phyloP scores from a whole-genome alignment of 768 basidiomycete species.

The Phaeotremella fagi region DNA sequence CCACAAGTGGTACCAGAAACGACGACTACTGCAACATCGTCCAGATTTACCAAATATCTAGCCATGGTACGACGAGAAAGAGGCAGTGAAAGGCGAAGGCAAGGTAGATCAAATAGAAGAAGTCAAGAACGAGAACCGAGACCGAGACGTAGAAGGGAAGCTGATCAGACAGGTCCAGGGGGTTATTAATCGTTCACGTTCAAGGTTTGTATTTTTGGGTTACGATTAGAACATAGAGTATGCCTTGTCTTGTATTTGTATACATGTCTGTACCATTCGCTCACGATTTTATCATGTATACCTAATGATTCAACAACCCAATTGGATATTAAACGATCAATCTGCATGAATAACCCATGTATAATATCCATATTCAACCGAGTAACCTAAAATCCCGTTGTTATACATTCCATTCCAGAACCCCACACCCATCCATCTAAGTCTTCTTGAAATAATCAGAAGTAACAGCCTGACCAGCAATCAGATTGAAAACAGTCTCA shows the following conservation, averaged over 20 bases:
- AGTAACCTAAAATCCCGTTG: no score
- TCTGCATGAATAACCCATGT: no score
- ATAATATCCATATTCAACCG: no score
- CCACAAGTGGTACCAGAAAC: slow-evolving; percentile 11
- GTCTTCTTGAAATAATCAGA: slow-evolving; percentile 61
- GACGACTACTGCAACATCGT: slow-evolving; percentile 23
- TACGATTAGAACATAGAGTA: no score
- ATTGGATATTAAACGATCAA: no score
- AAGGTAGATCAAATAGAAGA: slow-evolving; percentile 4
- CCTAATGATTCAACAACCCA: no score
- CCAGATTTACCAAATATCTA: slow-evolving; percentile 43
- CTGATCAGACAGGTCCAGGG: slow-evolving; percentile 31
- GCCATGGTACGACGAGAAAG: slow-evolving; percentile 42
- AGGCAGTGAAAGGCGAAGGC: neutral
- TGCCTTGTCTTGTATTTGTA: no score
- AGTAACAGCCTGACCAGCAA: slow-evolving; percentile 79
- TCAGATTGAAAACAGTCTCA: slow-evolving; percentile 80
- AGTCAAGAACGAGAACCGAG: slow-evolving; percentile 8
- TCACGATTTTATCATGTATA: no score
- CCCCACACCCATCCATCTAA: no score
- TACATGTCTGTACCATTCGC: no score
- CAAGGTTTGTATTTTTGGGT: no score
- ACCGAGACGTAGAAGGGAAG: slow-evolving; percentile 23
- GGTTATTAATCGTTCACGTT: slow-evolving; percentile 25
- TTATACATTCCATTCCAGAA: no score